Evolutionary conservation across 805 yeast species (phyloP).

Genomic region (Barnettozyma populi): DNA sequence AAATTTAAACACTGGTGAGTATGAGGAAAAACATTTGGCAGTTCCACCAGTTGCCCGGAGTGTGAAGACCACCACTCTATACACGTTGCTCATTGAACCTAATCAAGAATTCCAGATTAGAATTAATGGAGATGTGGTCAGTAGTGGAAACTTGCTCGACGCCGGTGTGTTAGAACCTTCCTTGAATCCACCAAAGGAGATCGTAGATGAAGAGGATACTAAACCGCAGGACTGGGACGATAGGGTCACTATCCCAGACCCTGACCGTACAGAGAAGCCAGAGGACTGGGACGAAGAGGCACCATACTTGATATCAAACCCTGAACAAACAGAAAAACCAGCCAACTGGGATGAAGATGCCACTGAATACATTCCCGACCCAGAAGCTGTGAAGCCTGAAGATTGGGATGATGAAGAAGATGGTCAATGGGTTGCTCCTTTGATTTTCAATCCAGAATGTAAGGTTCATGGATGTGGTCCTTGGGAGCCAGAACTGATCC

Average conservation of each 20-base stretch:
- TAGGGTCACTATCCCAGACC: constrained; percentile 59
- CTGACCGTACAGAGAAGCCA: constrained; percentile 59
- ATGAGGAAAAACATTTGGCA: constrained; percentile 63
- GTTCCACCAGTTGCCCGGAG: constrained; percentile 54
- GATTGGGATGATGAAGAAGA: constrained; percentile 90
- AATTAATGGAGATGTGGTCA: constrained; percentile 69
- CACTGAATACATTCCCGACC: constrained; percentile 57
- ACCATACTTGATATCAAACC: constrained; percentile 62
- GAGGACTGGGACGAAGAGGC: constrained; percentile 79
- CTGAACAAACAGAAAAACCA: constrained; percentile 56
- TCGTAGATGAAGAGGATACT: constrained; percentile 48
- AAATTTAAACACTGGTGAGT: constrained; percentile 46
- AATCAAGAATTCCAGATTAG: constrained; percentile 73
- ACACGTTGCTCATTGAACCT: constrained; percentile 68
- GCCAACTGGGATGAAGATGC: constrained; percentile 72
- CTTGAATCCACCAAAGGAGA: constrained; percentile 58
- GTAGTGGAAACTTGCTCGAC: constrained; percentile 62
- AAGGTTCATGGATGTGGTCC: constrained; percentile 68
- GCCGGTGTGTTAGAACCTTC: constrained; percentile 56
- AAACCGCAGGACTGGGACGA: constrained; percentile 88
- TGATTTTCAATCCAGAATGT: constrained; percentile 71
- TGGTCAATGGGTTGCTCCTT: constrained; percentile 77
- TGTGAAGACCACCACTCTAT: constrained; percentile 55
- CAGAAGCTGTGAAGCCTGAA: constrained; percentile 60
- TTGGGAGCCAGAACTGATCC: constrained; percentile 65